A percentile compares a stretch with the other conserved stretches of the same genome.
Conservation (phyloP, 148 eudicot genomes). For the Amaranthus hypochondriacus region DNA sequence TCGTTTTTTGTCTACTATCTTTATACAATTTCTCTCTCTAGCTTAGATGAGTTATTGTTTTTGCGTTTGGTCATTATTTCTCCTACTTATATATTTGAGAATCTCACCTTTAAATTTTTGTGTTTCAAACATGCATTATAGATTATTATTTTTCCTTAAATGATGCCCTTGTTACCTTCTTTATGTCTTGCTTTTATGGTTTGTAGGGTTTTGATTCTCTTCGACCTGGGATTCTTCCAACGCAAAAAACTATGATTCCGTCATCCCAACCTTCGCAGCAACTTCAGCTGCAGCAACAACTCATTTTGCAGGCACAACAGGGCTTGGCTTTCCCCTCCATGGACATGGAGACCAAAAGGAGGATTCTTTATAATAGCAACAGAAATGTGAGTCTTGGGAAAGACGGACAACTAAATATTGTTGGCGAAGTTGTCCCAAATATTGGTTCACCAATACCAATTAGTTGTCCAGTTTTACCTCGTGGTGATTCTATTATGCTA, state of each 20-base stretch:
- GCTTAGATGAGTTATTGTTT: not conserved
- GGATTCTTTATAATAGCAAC: slow-evolving; percentile 48
- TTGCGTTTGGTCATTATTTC: slow-evolving; percentile 1
- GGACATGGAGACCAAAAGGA: slow-evolving; percentile 55
- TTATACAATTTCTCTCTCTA: not conserved
- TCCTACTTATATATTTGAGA: not conserved
- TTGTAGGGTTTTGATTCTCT: slow-evolving; percentile 50
- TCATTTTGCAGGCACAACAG: slow-evolving; percentile 55
- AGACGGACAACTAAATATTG: slow-evolving; percentile 54
- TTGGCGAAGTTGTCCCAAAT: slow-evolving; percentile 53
- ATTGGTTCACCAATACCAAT: slow-evolving; percentile 61
- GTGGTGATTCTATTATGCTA: slow-evolving; percentile 52
- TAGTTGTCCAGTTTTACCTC: slow-evolving; percentile 46
- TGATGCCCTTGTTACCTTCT: not conserved
- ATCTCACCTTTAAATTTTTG: slow-evolving; percentile 3
- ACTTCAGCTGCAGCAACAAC: slow-evolving; percentile 57
- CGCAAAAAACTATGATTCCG: slow-evolving; percentile 54
- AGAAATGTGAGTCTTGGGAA: slow-evolving; percentile 54
- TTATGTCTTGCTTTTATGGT: not conserved
- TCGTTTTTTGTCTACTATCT: not conserved
- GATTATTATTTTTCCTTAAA: slow-evolving; percentile 10
- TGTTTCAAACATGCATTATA: not conserved
- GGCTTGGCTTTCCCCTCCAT: slow-evolving; percentile 58
- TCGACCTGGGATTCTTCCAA: slow-evolving; percentile 54
- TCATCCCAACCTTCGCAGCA: slow-evolving; percentile 54